Evolutionary conservation across 1,284 basidiomycete species (phyloP).

Genomic region (Naganishia liquefaciens): DNA sequence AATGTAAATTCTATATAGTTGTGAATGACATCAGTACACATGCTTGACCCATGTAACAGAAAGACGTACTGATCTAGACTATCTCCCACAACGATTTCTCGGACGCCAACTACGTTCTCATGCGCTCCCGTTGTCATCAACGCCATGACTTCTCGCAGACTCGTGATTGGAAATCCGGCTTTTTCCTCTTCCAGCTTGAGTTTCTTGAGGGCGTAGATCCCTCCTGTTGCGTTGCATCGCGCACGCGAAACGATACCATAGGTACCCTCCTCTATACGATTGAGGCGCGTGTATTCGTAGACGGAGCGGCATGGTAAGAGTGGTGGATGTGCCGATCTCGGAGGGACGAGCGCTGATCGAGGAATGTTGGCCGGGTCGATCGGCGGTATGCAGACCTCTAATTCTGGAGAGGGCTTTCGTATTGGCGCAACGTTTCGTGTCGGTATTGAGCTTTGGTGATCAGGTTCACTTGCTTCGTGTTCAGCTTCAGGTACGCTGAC

Average conservation of each 20-base stretch:
- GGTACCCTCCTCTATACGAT: conserved; percentile 98
- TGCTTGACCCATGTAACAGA: not conserved
- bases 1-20: conserved; percentile 77
- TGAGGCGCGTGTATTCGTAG: conserved; percentile 87
- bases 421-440: not conserved
- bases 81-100: conserved; percentile 98
- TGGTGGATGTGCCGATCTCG: conserved; percentile 70
- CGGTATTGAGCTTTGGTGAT: not conserved
- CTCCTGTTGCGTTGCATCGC: conserved; percentile 85
- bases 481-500: not conserved
- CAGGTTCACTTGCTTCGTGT: not conserved
- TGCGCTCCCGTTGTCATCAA: conserved; percentile 83
- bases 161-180: conserved; percentile 97
- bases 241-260: conserved; percentile 98
- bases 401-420: conserved; percentile 3
- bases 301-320: conserved; percentile 83
- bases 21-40: not conserved
- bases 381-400: conserved; percentile 2
- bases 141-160: conserved; percentile 89
- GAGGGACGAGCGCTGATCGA: conserved; percentile 62
- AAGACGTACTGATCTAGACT: conserved; percentile 91
- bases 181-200: conserved; percentile 98
- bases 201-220: conserved; percentile 96
- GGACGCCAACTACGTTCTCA: conserved; percentile 90
- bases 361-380: conserved; percentile 24